A percentile compares a stretch with the other conserved stretches of the same genome.
Evolutionary conservation across 2,329 filamentous ascomycete genomes (phyloP).

Genomic region (Penicillium sp.): DNA sequence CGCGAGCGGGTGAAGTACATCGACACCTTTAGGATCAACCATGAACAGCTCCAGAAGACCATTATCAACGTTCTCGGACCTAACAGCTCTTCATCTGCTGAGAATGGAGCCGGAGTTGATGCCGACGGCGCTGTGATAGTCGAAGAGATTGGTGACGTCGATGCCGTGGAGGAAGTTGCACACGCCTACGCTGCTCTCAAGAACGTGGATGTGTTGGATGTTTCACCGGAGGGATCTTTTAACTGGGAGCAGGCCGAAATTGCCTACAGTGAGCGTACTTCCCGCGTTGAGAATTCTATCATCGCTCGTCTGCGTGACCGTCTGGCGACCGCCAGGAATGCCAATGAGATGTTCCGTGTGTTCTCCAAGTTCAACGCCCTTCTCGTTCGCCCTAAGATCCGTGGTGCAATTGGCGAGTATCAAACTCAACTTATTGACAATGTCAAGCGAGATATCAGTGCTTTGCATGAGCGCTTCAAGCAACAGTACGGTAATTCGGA

Average conservation of each 20-base stretch:
- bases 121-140: conserved; percentile 68
- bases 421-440: conserved; percentile 97
- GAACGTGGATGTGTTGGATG: conserved; percentile 92
- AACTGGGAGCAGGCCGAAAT: conserved; percentile 93
- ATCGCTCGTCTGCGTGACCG: conserved; percentile 91
- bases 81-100: conserved; percentile 58
- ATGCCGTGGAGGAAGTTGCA: conserved; percentile 92
- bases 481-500: conserved; percentile 98
- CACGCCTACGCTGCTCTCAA: conserved; percentile 92
- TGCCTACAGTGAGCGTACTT: conserved; percentile 94
- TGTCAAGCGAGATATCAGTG: conserved; percentile 92
- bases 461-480: conserved; percentile 94
- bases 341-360: conserved; percentile 99
- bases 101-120: conserved; percentile 38
- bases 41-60: conserved; percentile 94
- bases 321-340: conserved; percentile 90
- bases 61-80: conserved; percentile 95
- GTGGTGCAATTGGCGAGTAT: conserved; percentile 95
- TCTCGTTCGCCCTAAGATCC: conserved; percentile 97
- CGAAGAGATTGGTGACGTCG: conserved; percentile 94
- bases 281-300: conserved; percentile 97
- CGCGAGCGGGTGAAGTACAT: conserved; percentile 93
- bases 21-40: conserved; percentile 89
- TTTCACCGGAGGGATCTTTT: conserved; percentile 83
- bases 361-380: conserved; percentile 99